phyloP scores from a whole-genome alignment of 2,329 filamentous ascomycete species.

The Aspergillus pseudoglaucus region DNA sequence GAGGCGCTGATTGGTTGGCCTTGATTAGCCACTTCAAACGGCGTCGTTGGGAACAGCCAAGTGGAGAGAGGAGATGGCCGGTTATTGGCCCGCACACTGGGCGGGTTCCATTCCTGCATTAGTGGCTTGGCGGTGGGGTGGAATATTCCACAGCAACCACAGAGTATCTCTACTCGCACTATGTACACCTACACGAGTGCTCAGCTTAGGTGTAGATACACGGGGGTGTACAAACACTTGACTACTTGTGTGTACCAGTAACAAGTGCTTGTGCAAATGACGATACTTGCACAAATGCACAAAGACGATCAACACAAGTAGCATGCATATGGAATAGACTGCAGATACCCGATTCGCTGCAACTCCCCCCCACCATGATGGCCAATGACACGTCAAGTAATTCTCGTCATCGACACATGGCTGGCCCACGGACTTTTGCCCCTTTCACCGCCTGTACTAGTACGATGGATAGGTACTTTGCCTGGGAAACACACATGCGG shows the following conservation, averaged over 20 bases:
- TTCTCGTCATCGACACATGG: not conserved
- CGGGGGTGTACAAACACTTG: no score
- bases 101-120: not conserved
- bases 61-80: not conserved
- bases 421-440: not conserved
- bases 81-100: not conserved
- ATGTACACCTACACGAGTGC: no score
- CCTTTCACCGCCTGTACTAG: not conserved
- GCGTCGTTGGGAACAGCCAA: no score
- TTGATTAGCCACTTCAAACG: no score
- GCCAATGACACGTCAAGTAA: not conserved
- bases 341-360: not conserved
- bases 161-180: no score
- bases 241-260: no score
- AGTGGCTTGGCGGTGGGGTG: not conserved
- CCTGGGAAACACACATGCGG: not conserved
- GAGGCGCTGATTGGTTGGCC: no score
- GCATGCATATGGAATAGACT: no score
- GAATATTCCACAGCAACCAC: not conserved
- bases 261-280: no score
- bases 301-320: no score
- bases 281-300: no score
- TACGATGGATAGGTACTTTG: not conserved
- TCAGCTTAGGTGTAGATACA: no score
- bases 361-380: not conserved